These are phyloP conservation scores for Guadua angustifolia DNA, from an alignment of 176 grass and related monocot species.

Conservation along the genomic window DNA sequence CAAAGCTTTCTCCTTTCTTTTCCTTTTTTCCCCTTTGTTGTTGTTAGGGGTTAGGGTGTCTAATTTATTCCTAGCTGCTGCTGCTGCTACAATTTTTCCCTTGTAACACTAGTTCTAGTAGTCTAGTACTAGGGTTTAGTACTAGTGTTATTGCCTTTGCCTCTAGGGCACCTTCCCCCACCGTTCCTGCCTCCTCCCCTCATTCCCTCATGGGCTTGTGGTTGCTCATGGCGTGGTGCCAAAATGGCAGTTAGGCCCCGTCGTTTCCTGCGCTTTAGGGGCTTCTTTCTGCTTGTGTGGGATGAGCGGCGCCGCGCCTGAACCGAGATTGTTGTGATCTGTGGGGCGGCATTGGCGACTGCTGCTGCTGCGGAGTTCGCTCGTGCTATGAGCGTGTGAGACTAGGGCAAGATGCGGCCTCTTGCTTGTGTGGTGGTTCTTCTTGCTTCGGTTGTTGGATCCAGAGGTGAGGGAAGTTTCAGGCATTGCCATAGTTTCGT, in stretches of 20 bases:
- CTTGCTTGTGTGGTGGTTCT: slow-evolving; percentile 42
- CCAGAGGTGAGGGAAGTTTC: slow-evolving; percentile 55
- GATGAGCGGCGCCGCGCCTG: slow-evolving; percentile 6
- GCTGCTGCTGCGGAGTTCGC: not conserved
- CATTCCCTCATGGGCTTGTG: slow-evolving; percentile 26
- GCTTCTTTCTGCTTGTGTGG: slow-evolving; percentile 32
- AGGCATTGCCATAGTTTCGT: not conserved
- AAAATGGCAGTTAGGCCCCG: slow-evolving; percentile 38
- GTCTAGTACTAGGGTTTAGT: not conserved
- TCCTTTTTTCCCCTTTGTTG: not conserved
- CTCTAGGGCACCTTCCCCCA: slow-evolving; percentile 30
- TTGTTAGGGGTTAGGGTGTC: not conserved
- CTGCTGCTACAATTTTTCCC: not conserved
- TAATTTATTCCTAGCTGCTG: slow-evolving; percentile 31
- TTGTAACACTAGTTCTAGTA: not conserved
- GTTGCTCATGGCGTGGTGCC: slow-evolving; percentile 43
- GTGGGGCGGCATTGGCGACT: not conserved
- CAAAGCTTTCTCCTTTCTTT: not conserved
- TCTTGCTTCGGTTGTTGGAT: slow-evolving; percentile 61
- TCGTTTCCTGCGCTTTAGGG: slow-evolving; percentile 25
- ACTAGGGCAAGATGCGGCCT: slow-evolving; percentile 42
- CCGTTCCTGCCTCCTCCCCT: not conserved
- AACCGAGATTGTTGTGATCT: slow-evolving; percentile 39
- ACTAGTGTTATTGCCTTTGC: not conserved
- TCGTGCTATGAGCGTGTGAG: not conserved